Evolutionary conservation across 805 yeast species (phyloP).

Genomic region (Starmera dryadoides): DNA sequence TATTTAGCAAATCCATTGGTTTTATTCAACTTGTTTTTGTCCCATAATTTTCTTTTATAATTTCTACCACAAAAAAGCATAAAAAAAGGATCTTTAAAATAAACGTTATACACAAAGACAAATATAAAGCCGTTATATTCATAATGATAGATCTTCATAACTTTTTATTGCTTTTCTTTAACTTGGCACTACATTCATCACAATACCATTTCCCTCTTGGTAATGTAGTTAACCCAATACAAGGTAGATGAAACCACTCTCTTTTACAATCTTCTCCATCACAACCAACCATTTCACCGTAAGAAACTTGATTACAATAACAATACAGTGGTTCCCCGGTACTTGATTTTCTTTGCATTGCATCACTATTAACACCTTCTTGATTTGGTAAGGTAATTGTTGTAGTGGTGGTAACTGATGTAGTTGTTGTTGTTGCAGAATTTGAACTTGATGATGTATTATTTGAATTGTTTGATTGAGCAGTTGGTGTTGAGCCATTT

Average conservation of each 20-base stretch:
- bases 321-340: conserved; percentile 80
- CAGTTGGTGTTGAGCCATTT: not conserved
- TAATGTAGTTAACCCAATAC: conserved; percentile 78
- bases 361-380: not conserved
- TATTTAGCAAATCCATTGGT: too few relatives aligned
- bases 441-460: not conserved
- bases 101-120: too few relatives aligned
- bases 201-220: conserved; percentile 87
- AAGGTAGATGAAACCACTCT: conserved; percentile 95
- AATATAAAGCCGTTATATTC: too few relatives aligned
- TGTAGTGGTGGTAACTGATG: too few relatives aligned
- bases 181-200: conserved; percentile 44
- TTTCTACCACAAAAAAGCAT: too few relatives aligned
- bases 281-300: conserved; percentile 99
- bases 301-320: conserved; percentile 93
- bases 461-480: too few relatives aligned
- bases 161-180: conserved; percentile 28
- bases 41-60: too few relatives aligned
- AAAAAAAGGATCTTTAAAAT: too few relatives aligned
- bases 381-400: not conserved
- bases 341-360: conserved; percentile 11
- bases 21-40: too few relatives aligned
- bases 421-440: not conserved
- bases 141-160: too few relatives aligned
- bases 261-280: conserved; percentile 88